These are phyloP conservation scores for Schizochytrium sp. DNA, from an alignment of 108 stramenopile genomes.

Conservation along the genomic window DNA sequence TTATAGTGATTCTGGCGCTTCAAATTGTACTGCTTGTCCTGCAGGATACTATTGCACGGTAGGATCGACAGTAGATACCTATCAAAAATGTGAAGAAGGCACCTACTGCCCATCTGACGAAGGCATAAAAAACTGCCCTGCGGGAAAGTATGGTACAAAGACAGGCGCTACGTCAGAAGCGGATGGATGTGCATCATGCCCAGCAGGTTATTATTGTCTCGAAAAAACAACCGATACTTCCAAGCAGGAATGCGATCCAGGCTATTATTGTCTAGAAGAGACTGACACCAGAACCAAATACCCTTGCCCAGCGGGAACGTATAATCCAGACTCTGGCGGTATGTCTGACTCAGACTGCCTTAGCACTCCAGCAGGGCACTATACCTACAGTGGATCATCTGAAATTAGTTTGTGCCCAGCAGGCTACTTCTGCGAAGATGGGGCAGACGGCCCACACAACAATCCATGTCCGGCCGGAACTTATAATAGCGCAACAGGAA, in stretches of 20 bases:
- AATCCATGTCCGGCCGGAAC: conserved; percentile 71
- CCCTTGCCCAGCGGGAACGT: conserved; percentile 69
- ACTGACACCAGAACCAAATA: background rate
- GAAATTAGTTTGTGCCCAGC: conserved; percentile 45
- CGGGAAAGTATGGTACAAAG: conserved; percentile 31
- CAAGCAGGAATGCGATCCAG: conserved; percentile 64
- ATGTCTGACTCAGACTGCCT: conserved; percentile 62
- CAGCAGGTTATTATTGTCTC: conserved; percentile 67
- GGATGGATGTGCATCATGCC: conserved; percentile 57
- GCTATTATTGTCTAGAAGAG: conserved; percentile 73
- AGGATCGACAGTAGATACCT: background rate
- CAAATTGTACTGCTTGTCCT: conserved; percentile 21
- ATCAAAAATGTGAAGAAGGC: background rate
- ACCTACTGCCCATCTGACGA: conserved; percentile 36
- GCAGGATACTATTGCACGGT: conserved; percentile 66
- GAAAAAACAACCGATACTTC: conserved; percentile 57
- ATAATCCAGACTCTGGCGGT: conserved; percentile 64
- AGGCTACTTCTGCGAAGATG: conserved; percentile 58
- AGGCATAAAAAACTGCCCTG: background rate
- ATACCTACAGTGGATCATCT: background rate
- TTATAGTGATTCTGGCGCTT: conserved; percentile 15
- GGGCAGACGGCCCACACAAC: background rate
- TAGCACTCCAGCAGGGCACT: conserved; percentile 63
- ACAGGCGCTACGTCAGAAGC: background rate
- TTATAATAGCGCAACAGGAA: conserved; percentile 64